phyloP scores from a whole-genome alignment of 805 yeast genomes.

The Barnettozyma californica region DNA sequence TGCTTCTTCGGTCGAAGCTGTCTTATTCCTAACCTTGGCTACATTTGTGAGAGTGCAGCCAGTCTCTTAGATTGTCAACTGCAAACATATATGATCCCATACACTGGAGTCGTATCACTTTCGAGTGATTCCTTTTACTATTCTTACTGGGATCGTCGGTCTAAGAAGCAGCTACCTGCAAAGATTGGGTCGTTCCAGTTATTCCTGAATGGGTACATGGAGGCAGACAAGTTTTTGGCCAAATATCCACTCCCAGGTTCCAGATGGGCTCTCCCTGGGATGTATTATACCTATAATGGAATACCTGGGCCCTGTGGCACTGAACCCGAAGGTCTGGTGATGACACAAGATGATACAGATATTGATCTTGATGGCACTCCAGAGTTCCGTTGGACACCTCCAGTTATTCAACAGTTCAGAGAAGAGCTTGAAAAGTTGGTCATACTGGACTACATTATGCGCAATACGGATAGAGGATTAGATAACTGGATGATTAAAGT shows the following conservation, averaged over 20 bases:
- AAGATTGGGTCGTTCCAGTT: conserved; percentile 68
- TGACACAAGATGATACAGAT: conserved; percentile 1
- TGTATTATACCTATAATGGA: conserved; percentile 3
- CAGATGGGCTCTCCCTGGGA: conserved; percentile 21
- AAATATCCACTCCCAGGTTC: conserved; percentile 53
- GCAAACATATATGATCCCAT: conserved; percentile 57
- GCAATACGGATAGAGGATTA: conserved; percentile 70
- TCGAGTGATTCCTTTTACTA: conserved; percentile 35
- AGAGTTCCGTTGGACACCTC: conserved; percentile 49
- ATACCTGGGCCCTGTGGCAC: background rate
- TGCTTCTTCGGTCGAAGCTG: conserved; percentile 74
- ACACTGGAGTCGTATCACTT: conserved; percentile 47
- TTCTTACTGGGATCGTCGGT: conserved; percentile 39
- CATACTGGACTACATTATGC: conserved; percentile 62
- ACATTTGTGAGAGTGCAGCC: conserved; percentile 69
- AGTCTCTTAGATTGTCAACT: conserved; percentile 58
- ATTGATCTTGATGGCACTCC: conserved; percentile 10
- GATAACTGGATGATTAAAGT: conserved; percentile 76
- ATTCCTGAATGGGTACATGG: conserved; percentile 51
- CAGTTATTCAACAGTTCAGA: conserved; percentile 44
- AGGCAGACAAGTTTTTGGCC: conserved; percentile 55
- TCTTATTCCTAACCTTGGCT: conserved; percentile 66
- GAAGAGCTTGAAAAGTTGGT: conserved; percentile 65
- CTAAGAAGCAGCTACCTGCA: conserved; percentile 22
- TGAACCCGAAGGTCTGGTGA: background rate